Evolutionary conservation across 257 asterid genomes (phyloP).

Genomic region (Coffea eugenioides): DNA sequence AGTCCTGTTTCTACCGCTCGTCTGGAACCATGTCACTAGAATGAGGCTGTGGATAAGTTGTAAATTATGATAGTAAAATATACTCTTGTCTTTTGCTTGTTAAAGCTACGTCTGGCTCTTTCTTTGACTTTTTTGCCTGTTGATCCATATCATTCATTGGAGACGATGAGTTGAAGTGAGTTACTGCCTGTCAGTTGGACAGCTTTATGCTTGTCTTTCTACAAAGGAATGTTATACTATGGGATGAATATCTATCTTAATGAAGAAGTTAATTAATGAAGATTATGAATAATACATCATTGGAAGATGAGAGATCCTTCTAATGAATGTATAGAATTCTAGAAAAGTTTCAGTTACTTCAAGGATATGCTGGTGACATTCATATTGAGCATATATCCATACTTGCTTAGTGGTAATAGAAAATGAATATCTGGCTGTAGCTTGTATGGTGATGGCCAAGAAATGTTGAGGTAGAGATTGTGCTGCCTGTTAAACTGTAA

Average conservation of each 20-base stretch:
- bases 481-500: background rate
- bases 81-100: background rate
- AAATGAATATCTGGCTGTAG: background rate
- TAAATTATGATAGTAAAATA: background rate
- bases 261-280: background rate
- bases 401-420: background rate
- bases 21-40: background rate
- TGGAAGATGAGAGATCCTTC: background rate
- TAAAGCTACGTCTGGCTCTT: background rate
- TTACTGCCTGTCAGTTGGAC: background rate
- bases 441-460: background rate
- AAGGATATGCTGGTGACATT: background rate
- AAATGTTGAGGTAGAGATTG: background rate
- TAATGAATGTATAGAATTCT: background rate
- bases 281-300: background rate
- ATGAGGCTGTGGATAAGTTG: background rate
- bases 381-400: background rate
- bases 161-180: background rate
- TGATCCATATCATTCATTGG: background rate
- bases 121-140: background rate
- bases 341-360: background rate
- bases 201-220: background rate
- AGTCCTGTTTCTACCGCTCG: background rate
- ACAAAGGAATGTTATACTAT: background rate
- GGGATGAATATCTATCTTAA: background rate